Evolutionary conservation across 2,329 filamentous ascomycete genomes (phyloP).

Genomic region (Chaetomium sp.): DNA sequence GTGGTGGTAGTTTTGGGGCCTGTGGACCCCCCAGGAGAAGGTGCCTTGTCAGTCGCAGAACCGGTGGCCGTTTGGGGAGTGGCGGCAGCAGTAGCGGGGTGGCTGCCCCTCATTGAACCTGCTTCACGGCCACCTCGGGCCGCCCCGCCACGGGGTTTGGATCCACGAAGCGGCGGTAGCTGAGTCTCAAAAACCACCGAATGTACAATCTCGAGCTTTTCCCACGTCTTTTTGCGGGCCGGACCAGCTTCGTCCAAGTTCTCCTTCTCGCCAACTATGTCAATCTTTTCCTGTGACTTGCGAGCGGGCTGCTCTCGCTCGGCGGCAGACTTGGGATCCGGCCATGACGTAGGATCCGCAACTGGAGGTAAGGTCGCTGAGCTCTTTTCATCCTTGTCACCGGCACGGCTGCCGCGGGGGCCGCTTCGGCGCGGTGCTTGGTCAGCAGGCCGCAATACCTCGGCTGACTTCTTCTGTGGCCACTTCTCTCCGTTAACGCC

Average conservation of each 20-base stretch:
- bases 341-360: slow-evolving; percentile 80
- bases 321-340: slow-evolving; percentile 79
- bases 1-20: slow-evolving; percentile 40
- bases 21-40: slow-evolving; percentile 35
- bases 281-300: slow-evolving; percentile 66
- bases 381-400: slow-evolving; percentile 48
- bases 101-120: slow-evolving; percentile 37
- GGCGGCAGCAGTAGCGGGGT: slow-evolving; percentile 27
- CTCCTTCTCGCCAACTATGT: slow-evolving; percentile 67
- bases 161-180: slow-evolving; percentile 56
- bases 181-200: slow-evolving; percentile 86
- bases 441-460: slow-evolving; percentile 47
- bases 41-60: slow-evolving; percentile 43
- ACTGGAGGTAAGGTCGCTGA: slow-evolving; percentile 59
- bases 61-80: slow-evolving; percentile 23
- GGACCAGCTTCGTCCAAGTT: slow-evolving; percentile 56
- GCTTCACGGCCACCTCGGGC: slow-evolving; percentile 46
- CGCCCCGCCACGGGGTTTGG: slow-evolving; percentile 54
- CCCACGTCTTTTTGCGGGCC: slow-evolving; percentile 75
- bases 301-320: slow-evolving; percentile 71
- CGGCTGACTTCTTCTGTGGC: slow-evolving; percentile 47
- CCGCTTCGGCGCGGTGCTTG: slow-evolving; percentile 45
- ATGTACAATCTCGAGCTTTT: slow-evolving; percentile 68
- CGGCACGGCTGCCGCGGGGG: slow-evolving; percentile 49
- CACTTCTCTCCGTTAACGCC: slow-evolving; percentile 40